phyloP scores from a whole-genome alignment of 2,329 filamentous ascomycete genomes.

The Ceratocystis destructans region DNA sequence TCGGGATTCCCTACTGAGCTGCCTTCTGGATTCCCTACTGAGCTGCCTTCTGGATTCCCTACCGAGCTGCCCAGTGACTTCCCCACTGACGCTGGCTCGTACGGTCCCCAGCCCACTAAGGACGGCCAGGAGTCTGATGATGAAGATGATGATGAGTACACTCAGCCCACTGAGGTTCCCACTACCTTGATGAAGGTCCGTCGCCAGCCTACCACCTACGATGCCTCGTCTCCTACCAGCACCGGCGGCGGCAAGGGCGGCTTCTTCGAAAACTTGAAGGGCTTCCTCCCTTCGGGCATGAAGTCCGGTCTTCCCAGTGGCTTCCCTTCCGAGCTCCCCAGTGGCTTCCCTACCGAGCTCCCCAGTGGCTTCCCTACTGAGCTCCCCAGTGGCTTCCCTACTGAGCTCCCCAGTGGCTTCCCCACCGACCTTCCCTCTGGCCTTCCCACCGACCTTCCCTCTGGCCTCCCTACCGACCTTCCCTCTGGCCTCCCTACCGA shows the following conservation, averaged over 20 bases:
- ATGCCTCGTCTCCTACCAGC: not conserved
- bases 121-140: too few species aligned
- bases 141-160: too few species aligned
- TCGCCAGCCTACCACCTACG: conserved; percentile 1
- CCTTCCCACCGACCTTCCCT: conserved; percentile 1
- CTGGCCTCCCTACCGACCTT: not conserved
- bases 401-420: not conserved
- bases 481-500: not conserved
- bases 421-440: not conserved
- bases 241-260: not conserved
- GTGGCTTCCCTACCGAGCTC: not conserved
- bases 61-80: too few species aligned
- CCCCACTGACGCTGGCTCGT: too few species aligned
- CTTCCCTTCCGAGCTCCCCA: not conserved
- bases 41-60: too few species aligned
- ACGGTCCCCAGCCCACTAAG: too few species aligned
- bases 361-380: not conserved
- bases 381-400: conserved; percentile 5
- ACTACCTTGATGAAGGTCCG: conserved; percentile 13
- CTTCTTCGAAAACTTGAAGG: not conserved
- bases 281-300: not conserved
- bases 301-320: not conserved
- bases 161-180: not conserved
- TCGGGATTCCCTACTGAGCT: not conserved
- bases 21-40: too few species aligned